Evolutionary conservation across 2,329 filamentous ascomycete genomes (phyloP), one percentile per base, ranked within the genome.

Genomic region (Cladosporium sp.): DNA sequence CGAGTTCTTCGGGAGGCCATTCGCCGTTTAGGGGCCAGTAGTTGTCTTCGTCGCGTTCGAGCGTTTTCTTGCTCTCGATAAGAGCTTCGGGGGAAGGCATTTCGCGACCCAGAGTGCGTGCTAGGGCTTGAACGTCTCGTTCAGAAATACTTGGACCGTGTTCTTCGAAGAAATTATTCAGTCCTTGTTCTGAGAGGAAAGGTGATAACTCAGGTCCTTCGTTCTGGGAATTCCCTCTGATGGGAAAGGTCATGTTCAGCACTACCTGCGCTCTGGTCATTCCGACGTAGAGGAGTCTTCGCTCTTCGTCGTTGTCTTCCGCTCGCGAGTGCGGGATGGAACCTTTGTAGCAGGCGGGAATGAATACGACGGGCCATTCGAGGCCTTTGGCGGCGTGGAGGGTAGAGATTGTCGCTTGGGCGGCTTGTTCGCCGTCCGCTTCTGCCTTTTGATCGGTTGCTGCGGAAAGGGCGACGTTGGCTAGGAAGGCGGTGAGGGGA

Each of bases 321-420:
- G 90, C 80, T 58, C 91, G 79, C 2, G 84, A 85, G 66, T 97
- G 92, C 4, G 92, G 92, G 52, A 97, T 94, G 2, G 86, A 92
- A 1, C 92, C 93, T 40, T 90, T 82, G 63, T 95, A 95, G 20
- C 89, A 85, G 1, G 87, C 88, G 5, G 93, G 91, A 13, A 97
- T 83, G 66, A 97, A 97, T 1, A 97, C 89, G 1, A 95, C 78
- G 0, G 92, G 92, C 93, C 93, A 98, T 67, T 98, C 92, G 1
- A 98, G 76, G 3, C 92, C 92, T 68, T 98, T 98, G 2, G 92
- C 89, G 0, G 91, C 90, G 65, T 98, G 92, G 9, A 98, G 96
- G 0, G 92, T 98, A 5, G 90, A 96, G 19, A 98, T 88, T 0
- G 91, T 96, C 16, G 97, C 81, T 58, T 87, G 76, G 30, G 69